Conservation (phyloP, 306 rosid genomes). For the Lathyrus sativus region DNA sequence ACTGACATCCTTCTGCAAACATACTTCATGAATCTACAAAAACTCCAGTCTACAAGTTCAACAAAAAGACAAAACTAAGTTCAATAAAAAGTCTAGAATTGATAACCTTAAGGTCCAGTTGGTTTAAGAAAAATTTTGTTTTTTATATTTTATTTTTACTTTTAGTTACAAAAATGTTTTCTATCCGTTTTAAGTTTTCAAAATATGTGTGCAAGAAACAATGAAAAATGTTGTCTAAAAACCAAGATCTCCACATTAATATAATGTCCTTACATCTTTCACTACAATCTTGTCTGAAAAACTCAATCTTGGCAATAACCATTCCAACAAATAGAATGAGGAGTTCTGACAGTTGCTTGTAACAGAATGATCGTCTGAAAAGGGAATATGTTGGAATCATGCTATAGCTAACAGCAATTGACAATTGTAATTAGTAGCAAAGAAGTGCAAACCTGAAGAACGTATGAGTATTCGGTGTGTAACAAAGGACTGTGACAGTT, state of each 20-base stretch:
- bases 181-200: neutral
- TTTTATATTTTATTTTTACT: neutral
- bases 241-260: slow-evolving; percentile 12
- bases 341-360: slow-evolving; percentile 44
- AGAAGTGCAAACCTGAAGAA: slow-evolving; percentile 63
- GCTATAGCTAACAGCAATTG: slow-evolving; percentile 33
- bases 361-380: slow-evolving; percentile 56
- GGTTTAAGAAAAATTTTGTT: neutral
- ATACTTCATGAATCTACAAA: slow-evolving; percentile 48
- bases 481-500: slow-evolving; percentile 69
- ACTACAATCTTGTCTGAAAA: slow-evolving; percentile 60
- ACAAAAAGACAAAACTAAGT: slow-evolving; percentile 22
- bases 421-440: slow-evolving; percentile 17
- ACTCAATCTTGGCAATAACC: slow-evolving; percentile 72
- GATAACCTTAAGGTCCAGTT: slow-evolving; percentile 16
- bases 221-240: slow-evolving; percentile 2
- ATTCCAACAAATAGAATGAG: slow-evolving; percentile 58
- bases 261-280: slow-evolving; percentile 61
- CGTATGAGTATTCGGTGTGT: slow-evolving; percentile 73
- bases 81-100: neutral
- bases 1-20: slow-evolving; percentile 1
- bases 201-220: neutral
- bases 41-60: slow-evolving; percentile 60
- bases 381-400: slow-evolving; percentile 23
- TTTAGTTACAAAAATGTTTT: neutral